These are phyloP conservation scores for Starmera stellimalicola DNA, from an alignment of 1,139 yeast species.

Conservation along the genomic window DNA sequence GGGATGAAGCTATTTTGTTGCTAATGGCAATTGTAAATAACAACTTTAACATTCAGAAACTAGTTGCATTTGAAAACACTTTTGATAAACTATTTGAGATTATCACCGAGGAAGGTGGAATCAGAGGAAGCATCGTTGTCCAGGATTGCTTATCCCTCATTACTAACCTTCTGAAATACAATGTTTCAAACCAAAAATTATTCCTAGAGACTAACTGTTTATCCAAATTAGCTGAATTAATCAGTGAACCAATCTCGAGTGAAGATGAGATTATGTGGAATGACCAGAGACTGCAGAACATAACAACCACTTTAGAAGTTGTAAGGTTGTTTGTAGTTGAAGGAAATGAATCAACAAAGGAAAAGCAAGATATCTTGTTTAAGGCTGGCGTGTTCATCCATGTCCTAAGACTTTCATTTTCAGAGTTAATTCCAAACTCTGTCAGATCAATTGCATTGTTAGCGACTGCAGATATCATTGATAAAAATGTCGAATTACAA, in stretches of 20 bases:
- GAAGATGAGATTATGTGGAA: conserved; percentile 52
- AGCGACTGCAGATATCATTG: conserved; percentile 69
- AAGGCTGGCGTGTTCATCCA: conserved; percentile 55
- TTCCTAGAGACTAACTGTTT: conserved; percentile 82
- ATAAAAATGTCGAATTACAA: conserved; percentile 56
- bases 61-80: conserved; percentile 91
- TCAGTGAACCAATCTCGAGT: conserved; percentile 48
- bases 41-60: conserved; percentile 79
- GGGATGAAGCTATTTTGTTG: conserved; percentile 81
- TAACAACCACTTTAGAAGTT: conserved; percentile 60
- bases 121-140: conserved; percentile 82
- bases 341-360: conserved; percentile 55
- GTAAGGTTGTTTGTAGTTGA: conserved; percentile 66
- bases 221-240: conserved; percentile 49
- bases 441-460: conserved; percentile 60
- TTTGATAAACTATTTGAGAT: conserved; percentile 74
- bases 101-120: conserved; percentile 81
- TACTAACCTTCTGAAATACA: conserved; percentile 64
- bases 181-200: conserved; percentile 82
- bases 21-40: conserved; percentile 75
- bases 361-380: conserved; percentile 56
- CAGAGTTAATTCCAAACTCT: conserved; percentile 48
- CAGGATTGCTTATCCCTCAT: conserved; percentile 80
- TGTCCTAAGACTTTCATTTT: conserved; percentile 62
- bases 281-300: conserved; percentile 60